Percentiles rank a stretch among this genome's conserved stretches.
These are phyloP conservation scores for Syzygium syzygioides DNA, from an alignment of 441 rosid species.

Conservation along the genomic window DNA sequence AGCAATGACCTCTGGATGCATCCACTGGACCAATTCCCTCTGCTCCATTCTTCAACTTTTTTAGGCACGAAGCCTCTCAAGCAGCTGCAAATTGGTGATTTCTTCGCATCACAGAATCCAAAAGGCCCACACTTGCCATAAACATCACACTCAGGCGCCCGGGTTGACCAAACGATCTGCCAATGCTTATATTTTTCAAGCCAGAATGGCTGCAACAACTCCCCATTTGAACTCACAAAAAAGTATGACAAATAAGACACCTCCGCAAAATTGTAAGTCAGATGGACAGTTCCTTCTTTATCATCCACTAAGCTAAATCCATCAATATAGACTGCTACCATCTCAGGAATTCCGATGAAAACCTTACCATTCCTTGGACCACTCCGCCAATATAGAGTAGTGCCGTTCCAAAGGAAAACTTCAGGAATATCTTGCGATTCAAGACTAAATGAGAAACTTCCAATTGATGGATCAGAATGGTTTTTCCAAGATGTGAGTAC, in stretches of 20 bases:
- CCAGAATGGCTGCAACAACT: background rate
- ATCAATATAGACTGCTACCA: background rate
- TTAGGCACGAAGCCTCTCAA: too few relatives aligned
- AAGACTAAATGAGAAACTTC: background rate
- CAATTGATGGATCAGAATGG: conserved; percentile 17
- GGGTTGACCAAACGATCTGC: background rate
- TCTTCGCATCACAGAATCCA: too few relatives aligned
- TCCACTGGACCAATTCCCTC: conserved; percentile 32
- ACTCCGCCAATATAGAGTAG: background rate
- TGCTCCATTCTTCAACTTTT: too few relatives aligned
- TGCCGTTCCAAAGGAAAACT: background rate
- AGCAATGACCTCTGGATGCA: conserved; percentile 19
- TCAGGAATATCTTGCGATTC: background rate
- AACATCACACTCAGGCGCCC: background rate
- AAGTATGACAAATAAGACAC: background rate
- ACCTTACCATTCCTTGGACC: background rate
- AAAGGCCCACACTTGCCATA: too few relatives aligned
- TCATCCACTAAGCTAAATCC: background rate
- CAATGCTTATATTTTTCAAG: background rate
- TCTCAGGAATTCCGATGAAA: background rate
- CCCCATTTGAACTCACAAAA: background rate
- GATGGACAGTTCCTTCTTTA: background rate
- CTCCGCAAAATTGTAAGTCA: background rate
- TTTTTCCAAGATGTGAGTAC: conserved; percentile 13
- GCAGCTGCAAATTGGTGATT: too few relatives aligned